phyloP scores from a whole-genome alignment of 371 early-diverging fungal genomes.

The Blakeslea trispora region DNA sequence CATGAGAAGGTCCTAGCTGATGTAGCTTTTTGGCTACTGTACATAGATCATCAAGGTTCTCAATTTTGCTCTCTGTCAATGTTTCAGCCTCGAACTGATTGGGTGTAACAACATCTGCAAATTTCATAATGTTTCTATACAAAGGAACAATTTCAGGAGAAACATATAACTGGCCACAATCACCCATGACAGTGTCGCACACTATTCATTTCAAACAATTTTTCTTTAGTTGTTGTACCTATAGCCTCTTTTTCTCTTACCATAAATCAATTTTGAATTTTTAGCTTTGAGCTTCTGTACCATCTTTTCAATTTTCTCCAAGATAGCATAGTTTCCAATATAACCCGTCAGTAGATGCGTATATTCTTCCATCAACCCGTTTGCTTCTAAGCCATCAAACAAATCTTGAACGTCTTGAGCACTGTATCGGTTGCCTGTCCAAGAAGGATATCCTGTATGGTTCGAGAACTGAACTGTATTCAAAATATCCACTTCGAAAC shows the following conservation, averaged over 20 bases:
- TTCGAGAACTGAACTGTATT: slow-evolving; percentile 95
- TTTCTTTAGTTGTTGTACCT: neutral
- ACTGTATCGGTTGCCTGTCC: slow-evolving; percentile 68
- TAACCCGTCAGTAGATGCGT: slow-evolving; percentile 86
- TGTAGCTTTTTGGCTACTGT: slow-evolving; percentile 68
- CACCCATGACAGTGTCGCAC: slow-evolving; percentile 94
- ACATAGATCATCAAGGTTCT: slow-evolving; percentile 48
- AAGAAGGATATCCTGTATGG: slow-evolving; percentile 85
- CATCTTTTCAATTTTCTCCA: slow-evolving; percentile 62
- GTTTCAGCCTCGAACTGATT: slow-evolving; percentile 92
- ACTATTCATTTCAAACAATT: slow-evolving; percentile 49
- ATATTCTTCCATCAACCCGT: slow-evolving; percentile 72
- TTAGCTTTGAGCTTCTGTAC: slow-evolving; percentile 48
- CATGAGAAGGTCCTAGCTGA: slow-evolving; percentile 61
- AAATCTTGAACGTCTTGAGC: slow-evolving; percentile 68
- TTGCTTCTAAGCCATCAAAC: slow-evolving; percentile 71
- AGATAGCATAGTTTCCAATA: slow-evolving; percentile 75
- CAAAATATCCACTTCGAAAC: slow-evolving; percentile 89
- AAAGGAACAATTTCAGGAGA: slow-evolving; percentile 76
- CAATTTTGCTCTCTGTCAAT: slow-evolving; percentile 66
- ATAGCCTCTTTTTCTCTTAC: slow-evolving; percentile 26
- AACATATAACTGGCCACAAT: slow-evolving; percentile 85
- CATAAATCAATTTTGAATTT: slow-evolving; percentile 52
- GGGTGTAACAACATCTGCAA: slow-evolving; percentile 85
- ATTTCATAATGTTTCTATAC: slow-evolving; percentile 64